Base-by-base conservation (phyloP, 768 basidiomycete species). In the Mycena capillaripes region DNA sequence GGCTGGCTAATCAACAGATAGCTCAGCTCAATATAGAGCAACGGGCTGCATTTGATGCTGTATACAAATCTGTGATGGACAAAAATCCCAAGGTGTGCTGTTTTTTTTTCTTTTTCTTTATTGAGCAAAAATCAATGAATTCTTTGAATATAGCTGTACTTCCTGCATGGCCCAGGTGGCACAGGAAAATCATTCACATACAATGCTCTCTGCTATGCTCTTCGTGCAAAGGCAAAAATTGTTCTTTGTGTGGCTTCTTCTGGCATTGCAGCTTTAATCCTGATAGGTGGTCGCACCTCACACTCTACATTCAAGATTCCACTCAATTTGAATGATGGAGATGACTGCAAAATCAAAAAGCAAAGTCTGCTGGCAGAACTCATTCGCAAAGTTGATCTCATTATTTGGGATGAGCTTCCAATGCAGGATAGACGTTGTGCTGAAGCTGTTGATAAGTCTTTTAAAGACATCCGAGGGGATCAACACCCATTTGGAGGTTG, bases 271-370 rank as follows among this genome's bases (percentile, higher is more conserved):
- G 78, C 86, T 6, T 77, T 88, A 8, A 81, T 90, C 0, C 73
- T 89, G 0, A 69, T 72, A 5, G 85, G 85, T 57, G 88, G 88
- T 5, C 75, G 82, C 0, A 90, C 89, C 19, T 79, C 86, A 2
- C 88, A 89, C 75, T 88, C 87, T 0, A 76, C 53, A 2, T 89
- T 89, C 78, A 84, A 87, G 67, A 86, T 88, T 62, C 88, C 87
- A 0, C 76, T 87, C 40, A 59, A 74, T 3, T 40, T 66, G 1
- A 32, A 14, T 14, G 65, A 66, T 53, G 56, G 70, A 1, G 68
- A 66, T n/a, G 12, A 60, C 8, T 86, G 84, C 73, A 69, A 34
- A 7, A 78, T 85, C 21, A 40, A 71, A 3, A 82, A 82, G 55
- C 67, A 78, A 38, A 70, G 65, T 44, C 9, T 21, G 0, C 66